phyloP scores from a whole-genome alignment of 495 filamentous ascomycete species.

The Penicillium goetzii region DNA sequence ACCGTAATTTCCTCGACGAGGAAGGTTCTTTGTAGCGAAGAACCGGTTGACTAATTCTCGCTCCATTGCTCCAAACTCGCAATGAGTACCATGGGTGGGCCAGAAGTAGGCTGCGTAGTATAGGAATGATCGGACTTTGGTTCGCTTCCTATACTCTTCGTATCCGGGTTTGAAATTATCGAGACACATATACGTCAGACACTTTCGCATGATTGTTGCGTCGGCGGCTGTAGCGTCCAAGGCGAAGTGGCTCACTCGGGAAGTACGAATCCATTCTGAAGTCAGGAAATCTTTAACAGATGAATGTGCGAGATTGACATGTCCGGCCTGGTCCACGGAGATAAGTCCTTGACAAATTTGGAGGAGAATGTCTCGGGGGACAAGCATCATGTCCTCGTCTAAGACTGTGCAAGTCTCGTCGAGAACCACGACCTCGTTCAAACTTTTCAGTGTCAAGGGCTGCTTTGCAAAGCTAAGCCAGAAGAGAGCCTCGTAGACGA shows the following conservation, averaged over 20 bases:
- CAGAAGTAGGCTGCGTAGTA: conserved; percentile 25
- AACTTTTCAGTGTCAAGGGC: conserved; percentile 14
- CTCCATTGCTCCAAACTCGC: conserved; percentile 10
- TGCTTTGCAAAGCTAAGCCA: conserved; percentile 25
- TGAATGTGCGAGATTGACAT: conserved; percentile 25
- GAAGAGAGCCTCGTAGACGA: conserved; percentile 28
- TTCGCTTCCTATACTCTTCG: background rate
- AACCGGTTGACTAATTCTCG: conserved; percentile 18
- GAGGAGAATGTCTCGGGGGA: conserved; percentile 29
- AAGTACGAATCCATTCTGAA: conserved; percentile 28
- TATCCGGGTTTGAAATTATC: conserved; percentile 28
- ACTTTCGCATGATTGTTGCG: conserved; percentile 23
- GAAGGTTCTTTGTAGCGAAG: conserved; percentile 21
- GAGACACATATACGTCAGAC: conserved; percentile 28
- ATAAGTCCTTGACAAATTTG: conserved; percentile 31
- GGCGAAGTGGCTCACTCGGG: conserved; percentile 24
- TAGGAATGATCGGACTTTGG: conserved; percentile 12
- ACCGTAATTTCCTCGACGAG: conserved; percentile 26
- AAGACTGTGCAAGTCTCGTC: conserved; percentile 20
- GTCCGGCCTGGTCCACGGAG: conserved; percentile 16
- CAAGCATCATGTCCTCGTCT: conserved; percentile 32
- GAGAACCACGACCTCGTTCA: conserved; percentile 27
- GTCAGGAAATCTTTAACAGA: conserved; percentile 31
- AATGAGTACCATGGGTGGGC: conserved; percentile 19
- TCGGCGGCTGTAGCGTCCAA: conserved; percentile 24